Conservation (phyloP, 805 yeast genomes). For the Phaffomyces thermotolerans region DNA sequence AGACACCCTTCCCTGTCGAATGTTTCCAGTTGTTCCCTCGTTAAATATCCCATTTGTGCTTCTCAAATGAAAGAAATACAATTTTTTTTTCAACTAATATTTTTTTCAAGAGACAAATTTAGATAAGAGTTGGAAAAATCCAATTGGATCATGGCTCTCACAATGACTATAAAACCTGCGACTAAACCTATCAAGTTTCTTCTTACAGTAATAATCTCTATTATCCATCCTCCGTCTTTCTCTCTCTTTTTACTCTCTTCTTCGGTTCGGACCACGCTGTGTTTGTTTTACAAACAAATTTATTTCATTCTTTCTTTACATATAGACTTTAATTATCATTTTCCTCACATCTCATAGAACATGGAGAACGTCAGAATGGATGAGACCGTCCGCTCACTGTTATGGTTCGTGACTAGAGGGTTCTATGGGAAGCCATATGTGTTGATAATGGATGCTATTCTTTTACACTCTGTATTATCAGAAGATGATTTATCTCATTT, state of each 20-base stretch:
- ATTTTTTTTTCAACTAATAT: no score
- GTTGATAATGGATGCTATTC: slow-evolving; percentile 76
- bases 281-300: neutral
- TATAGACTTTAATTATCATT: no score
- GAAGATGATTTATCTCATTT: slow-evolving; percentile 86
- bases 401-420: slow-evolving; percentile 77
- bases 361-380: slow-evolving; percentile 23
- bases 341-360: no score
- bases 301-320: no score
- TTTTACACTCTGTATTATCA: slow-evolving; percentile 81
- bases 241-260: neutral
- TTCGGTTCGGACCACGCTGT: neutral
- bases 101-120: no score
- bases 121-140: no score
- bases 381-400: slow-evolving; percentile 36
- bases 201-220: no score
- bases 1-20: slow-evolving; percentile 56
- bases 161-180: no score
- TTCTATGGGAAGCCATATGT: slow-evolving; percentile 83
- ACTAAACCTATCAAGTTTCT: no score
- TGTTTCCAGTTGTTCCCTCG: slow-evolving; percentile 40
- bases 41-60: slow-evolving; percentile 10
- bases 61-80: no score
- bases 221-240: no score
- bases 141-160: no score